Percentiles rank a stretch among this genome's conserved stretches.
Conservation (phyloP, 2,329 filamentous ascomycete genomes). For the Colletotrichum sp. region DNA sequence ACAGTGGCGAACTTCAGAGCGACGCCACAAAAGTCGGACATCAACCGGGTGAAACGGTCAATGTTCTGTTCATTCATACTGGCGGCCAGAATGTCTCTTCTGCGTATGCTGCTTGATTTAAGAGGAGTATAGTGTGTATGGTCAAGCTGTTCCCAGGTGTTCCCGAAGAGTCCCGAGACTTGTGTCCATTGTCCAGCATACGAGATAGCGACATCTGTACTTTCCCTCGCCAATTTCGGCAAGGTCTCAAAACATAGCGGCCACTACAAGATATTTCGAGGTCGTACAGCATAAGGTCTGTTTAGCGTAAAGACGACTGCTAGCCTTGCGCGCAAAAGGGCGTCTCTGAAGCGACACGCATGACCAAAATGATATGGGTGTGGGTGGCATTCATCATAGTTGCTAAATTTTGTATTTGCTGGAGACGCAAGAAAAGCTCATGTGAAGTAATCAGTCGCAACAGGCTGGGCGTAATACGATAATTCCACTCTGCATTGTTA, state of each 20-base stretch:
- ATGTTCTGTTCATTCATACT: not conserved
- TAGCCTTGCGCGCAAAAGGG: not conserved
- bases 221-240: not conserved
- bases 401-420: not conserved
- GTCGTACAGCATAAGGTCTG: not conserved
- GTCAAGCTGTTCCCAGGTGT: not conserved
- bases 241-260: not conserved
- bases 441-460: not conserved
- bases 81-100: not conserved
- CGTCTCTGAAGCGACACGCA: not conserved
- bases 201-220: not conserved
- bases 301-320: not conserved
- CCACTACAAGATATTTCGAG: not conserved
- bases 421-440: not conserved
- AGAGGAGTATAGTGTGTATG: not conserved
- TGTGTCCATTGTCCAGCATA: not conserved
- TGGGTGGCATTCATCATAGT: not conserved
- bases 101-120: not conserved
- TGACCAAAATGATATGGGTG: not conserved
- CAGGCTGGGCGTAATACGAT: not conserved
- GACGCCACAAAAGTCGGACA: not conserved
- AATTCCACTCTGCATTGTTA: not conserved
- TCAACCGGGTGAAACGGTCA: not conserved
- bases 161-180: accelerated
- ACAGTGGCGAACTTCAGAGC: not conserved